These are phyloP conservation scores for Herpotrichia juniperi DNA, from an alignment of 2,329 filamentous ascomycete genomes.

Conservation along the genomic window DNA sequence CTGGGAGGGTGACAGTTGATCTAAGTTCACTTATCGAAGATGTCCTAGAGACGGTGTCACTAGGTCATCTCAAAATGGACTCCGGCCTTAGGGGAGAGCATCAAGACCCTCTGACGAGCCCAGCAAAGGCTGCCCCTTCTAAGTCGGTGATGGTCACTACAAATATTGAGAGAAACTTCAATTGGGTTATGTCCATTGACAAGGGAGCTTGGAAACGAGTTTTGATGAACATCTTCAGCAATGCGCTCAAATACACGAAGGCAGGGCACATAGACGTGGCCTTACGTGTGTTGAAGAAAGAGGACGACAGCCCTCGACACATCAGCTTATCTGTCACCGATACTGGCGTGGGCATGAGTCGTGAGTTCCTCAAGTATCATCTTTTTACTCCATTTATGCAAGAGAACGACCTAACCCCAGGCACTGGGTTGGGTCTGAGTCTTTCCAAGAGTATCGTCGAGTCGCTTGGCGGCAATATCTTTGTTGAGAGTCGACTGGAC, in stretches of 20 bases:
- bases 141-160: no score
- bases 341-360: conserved; percentile 40
- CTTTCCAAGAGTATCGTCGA: conserved; percentile 28
- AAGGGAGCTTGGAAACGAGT: conserved; percentile 41
- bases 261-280: conserved; percentile 36
- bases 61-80: no score
- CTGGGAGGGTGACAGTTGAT: no score
- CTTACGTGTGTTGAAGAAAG: conserved; percentile 18
- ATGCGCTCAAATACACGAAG: conserved; percentile 43
- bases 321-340: conserved; percentile 45
- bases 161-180: no score
- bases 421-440: conserved; percentile 30
- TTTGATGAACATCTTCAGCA: conserved; percentile 46
- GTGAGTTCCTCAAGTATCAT: conserved; percentile 34
- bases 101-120: no score
- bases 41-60: no score
- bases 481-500: conserved; percentile 21
- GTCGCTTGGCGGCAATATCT: conserved; percentile 25
- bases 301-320: conserved; percentile 8
- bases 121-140: no score
- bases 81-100: no score
- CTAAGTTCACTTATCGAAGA: no score
- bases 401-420: conserved; percentile 31
- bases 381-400: conserved; percentile 43
- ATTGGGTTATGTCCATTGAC: conserved; percentile 52